Evolutionary conservation across 1,284 basidiomycete species (phyloP).

Genomic region (Trichosporon inkin): DNA sequence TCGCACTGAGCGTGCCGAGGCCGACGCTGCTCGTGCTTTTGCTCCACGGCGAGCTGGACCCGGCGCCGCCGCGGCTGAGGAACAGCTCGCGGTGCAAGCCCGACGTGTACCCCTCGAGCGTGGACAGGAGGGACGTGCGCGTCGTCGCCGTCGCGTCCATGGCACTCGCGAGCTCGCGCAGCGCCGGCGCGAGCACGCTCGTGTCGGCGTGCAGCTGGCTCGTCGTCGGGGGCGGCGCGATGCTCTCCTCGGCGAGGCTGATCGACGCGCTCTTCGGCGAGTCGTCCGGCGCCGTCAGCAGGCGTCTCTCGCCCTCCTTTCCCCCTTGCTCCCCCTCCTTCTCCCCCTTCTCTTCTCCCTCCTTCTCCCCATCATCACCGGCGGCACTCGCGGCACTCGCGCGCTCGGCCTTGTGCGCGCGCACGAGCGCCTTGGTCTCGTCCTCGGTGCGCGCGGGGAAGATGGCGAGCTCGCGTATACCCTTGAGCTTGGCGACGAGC

Average conservation of each 20-base stretch:
- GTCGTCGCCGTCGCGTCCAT: constrained; percentile 46
- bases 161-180: constrained; percentile 27
- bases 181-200: constrained; percentile 21
- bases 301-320: not conserved
- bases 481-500: constrained; percentile 25
- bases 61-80: constrained; percentile 19
- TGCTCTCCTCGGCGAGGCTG: constrained; percentile 2
- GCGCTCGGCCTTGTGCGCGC: constrained; percentile 1
- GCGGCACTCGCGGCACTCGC: not conserved
- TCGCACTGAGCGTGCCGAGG: constrained; percentile 33
- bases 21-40: constrained; percentile 23
- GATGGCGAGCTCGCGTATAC: constrained; percentile 22
- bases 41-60: constrained; percentile 12
- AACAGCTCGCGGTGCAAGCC: constrained; percentile 40
- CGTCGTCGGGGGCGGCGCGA: constrained; percentile 5
- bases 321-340: constrained; percentile 13
- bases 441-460: constrained; percentile 19
- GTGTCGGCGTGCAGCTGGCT: constrained; percentile 16
- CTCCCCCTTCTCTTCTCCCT: not conserved
- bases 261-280: constrained; percentile 6
- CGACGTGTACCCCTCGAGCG: constrained; percentile 44
- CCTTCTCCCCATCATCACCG: not conserved
- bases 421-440: constrained; percentile 4
- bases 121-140: constrained; percentile 44
- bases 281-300: not conserved